These are phyloP conservation scores for Henckelia pumila DNA, from an alignment of 257 asterid genomes.

Conservation along the genomic window DNA sequence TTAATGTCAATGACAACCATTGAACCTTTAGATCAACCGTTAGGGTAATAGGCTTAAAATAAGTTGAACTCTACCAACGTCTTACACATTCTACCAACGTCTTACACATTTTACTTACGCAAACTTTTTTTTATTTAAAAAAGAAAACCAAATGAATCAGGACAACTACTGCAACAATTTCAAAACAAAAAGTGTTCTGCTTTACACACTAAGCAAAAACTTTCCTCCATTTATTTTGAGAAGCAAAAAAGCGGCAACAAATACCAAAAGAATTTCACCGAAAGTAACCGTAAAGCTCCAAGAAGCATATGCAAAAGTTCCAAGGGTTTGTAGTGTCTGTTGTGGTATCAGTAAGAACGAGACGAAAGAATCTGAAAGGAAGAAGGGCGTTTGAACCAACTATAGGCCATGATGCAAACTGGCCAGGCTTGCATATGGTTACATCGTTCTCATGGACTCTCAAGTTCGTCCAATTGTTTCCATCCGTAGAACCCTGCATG, in stretches of 20 bases:
- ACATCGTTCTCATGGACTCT: slow-evolving; percentile 79
- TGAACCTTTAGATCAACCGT: too few relatives aligned
- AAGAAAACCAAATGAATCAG: too few relatives aligned
- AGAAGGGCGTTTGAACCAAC: slow-evolving; percentile 77
- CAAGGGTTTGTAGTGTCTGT: slow-evolving; percentile 67
- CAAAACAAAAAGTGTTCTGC: too few relatives aligned
- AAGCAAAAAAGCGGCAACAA: background rate
- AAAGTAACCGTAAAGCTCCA: slow-evolving; percentile 93
- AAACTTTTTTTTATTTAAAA: too few relatives aligned
- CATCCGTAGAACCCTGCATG: slow-evolving; percentile 81
- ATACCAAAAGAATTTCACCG: slow-evolving; percentile 28
- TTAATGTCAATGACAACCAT: too few relatives aligned
- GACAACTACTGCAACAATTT: too few relatives aligned
- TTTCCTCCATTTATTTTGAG: background rate
- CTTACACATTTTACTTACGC: too few relatives aligned
- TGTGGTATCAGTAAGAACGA: slow-evolving; percentile 59
- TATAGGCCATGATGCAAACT: slow-evolving; percentile 89
- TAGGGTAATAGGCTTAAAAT: too few relatives aligned
- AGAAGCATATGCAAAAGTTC: slow-evolving; percentile 89
- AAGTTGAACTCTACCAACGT: too few relatives aligned
- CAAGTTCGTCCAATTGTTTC: slow-evolving; percentile 76
- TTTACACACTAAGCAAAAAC: too few relatives aligned
- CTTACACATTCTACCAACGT: too few relatives aligned
- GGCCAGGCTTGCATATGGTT: slow-evolving; percentile 78
- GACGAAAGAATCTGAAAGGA: slow-evolving; percentile 79